phyloP scores from a whole-genome alignment of 2,329 filamentous ascomycete species.

The Phialophora chinensis region DNA sequence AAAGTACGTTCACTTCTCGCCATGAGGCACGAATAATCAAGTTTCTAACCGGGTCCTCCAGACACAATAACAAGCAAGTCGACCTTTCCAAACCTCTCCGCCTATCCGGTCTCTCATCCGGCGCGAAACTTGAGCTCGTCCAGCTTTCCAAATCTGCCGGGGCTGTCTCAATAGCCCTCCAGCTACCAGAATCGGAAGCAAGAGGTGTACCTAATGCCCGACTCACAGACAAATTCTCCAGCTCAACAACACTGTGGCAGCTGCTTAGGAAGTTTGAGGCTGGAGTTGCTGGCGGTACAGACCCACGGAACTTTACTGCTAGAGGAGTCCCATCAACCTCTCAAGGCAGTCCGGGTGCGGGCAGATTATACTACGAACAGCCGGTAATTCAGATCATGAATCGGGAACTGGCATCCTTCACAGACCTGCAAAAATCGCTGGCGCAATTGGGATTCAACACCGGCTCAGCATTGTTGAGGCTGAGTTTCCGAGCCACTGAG shows the following conservation, averaged over 20 bases:
- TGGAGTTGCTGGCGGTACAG: conserved; percentile 65
- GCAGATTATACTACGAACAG: conserved; percentile 84
- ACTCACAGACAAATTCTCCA: conserved; percentile 83
- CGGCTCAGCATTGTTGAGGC: conserved; percentile 77
- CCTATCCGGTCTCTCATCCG: conserved; percentile 78
- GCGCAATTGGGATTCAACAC: conserved; percentile 85
- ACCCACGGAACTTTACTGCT: conserved; percentile 77
- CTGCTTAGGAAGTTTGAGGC: conserved; percentile 89
- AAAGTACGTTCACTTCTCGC: conserved; percentile 63
- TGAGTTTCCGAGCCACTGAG: conserved; percentile 77
- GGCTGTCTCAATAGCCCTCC: conserved; percentile 85
- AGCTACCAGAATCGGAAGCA: conserved; percentile 76
- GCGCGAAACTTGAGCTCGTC: conserved; percentile 91
- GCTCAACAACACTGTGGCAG: conserved; percentile 86
- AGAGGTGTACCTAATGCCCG: conserved; percentile 68
- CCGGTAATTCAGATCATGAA: conserved; percentile 85
- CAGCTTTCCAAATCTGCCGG: conserved; percentile 83
- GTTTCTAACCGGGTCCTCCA: conserved; percentile 44
- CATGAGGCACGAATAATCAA: neutral
- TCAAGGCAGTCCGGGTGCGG: conserved; percentile 62
- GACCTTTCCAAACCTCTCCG: conserved; percentile 86
- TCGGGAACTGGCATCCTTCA: conserved; percentile 75
- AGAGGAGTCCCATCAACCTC: conserved; percentile 72
- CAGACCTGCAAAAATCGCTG: conserved; percentile 86
- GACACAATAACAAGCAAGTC: conserved; percentile 81